Base-by-base conservation (phyloP, 192 early-diverging fungal species). In the Phycomyces blakesleeanus region DNA sequence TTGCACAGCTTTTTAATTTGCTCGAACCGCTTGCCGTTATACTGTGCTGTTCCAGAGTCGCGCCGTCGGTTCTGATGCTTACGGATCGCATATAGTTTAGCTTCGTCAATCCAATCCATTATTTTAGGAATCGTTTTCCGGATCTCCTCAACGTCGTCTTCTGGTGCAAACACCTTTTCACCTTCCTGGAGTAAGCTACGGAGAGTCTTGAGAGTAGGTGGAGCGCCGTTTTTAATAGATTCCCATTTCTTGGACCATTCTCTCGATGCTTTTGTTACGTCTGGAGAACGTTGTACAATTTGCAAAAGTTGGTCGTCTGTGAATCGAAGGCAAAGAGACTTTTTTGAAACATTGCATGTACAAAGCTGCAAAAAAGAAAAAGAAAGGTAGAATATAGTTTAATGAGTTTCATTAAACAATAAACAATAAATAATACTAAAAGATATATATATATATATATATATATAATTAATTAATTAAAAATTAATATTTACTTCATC, bases 81-180 rank as follows among this genome's bases (percentile, higher is more conserved):
- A 16, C 77, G 67, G 15, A 75, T 59, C 22, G 78, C 24, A 51
- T 66, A 64, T 15, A 68, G 69, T 8, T 78, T 72, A 8, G 72
- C 72, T n/a, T 75, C 63, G 29, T 76, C 74, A 14, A 78, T 69
- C 80, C 80, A 81, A 9, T 76, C 67, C 15, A 73, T 66, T 21
- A 70, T 74, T 24, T 69, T 64, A 3, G 60, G 54, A 5, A 82
- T 67, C 54, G 75, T 78, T 15, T 69, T 55, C 15, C 66, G 52
- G n/a, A 82, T 47, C 8, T 58, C 59, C 18, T 54, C 53, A 3
- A 72, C 71, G 53, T 76, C 77, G 20, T 68, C 59, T 44, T 75
- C 71, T 18, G 72, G 66, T 38, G 75, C 69, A 6, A 75, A 66
- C 11, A 78, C 61, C 21, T 67, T 67, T 1, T 74, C 77, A 0